Conservation (phyloP, 2,329 filamentous ascomycete genomes). For the Helminthosporium solani region DNA sequence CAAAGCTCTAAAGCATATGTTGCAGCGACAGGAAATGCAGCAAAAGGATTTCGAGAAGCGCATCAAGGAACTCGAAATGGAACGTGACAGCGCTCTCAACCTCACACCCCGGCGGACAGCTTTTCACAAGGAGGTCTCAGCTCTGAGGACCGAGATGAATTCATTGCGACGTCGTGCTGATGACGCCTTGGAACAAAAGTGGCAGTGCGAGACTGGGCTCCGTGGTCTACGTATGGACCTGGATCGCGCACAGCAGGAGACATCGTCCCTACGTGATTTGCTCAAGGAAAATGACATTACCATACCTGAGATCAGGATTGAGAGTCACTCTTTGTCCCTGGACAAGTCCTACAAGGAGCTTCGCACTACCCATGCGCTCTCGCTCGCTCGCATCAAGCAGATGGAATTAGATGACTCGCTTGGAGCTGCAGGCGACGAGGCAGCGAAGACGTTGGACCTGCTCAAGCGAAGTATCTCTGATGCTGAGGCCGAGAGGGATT, state of each 20-base stretch:
- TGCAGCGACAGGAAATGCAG: slow-evolving; percentile 83
- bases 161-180: slow-evolving; percentile 83
- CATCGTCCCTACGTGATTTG: slow-evolving; percentile 74
- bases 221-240: slow-evolving; percentile 92
- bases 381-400: slow-evolving; percentile 65
- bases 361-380: slow-evolving; percentile 67
- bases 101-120: slow-evolving; percentile 71
- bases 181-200: slow-evolving; percentile 92
- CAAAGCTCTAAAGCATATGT: slow-evolving; percentile 77
- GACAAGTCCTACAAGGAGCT: slow-evolving; percentile 74
- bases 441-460: slow-evolving; percentile 61
- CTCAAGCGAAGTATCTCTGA: slow-evolving; percentile 69
- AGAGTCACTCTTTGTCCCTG: slow-evolving; percentile 65
- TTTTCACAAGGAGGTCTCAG: slow-evolving; percentile 80
- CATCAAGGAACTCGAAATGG: slow-evolving; percentile 71
- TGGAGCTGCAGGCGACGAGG: slow-evolving; percentile 48
- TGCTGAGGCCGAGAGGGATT: slow-evolving; percentile 70
- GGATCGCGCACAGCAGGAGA: slow-evolving; percentile 92
- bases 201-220: slow-evolving; percentile 89
- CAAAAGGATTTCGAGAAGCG: slow-evolving; percentile 81
- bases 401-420: slow-evolving; percentile 56
- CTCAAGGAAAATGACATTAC: slow-evolving; percentile 81
- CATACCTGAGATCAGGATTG: slow-evolving; percentile 60
- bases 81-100: slow-evolving; percentile 72
- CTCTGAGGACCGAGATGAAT: slow-evolving; percentile 80